Percentiles rank a stretch among this genome's conserved stretches.
Conservation (phyloP, 495 filamentous ascomycete genomes). For the Talaromyces borbonicus region DNA sequence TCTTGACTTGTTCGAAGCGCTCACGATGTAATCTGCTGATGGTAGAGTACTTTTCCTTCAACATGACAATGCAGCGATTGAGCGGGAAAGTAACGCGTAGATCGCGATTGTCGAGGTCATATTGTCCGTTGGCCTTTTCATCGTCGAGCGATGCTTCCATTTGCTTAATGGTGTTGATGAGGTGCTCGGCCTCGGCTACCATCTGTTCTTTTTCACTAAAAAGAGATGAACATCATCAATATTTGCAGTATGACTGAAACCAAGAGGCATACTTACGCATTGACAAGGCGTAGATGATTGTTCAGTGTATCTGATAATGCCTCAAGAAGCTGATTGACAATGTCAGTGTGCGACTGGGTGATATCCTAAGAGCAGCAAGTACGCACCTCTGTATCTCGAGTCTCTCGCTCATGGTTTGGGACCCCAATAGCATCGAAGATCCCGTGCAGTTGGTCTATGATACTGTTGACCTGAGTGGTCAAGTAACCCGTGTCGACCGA, state of each 20-base stretch:
- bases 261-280: slow-evolving; percentile 38
- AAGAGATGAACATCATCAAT: background rate
- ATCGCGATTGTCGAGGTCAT: slow-evolving; percentile 51
- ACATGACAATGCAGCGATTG: slow-evolving; percentile 57
- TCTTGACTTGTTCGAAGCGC: slow-evolving; percentile 88
- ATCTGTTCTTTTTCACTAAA: slow-evolving; percentile 79
- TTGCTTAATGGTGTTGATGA: slow-evolving; percentile 76
- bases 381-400: slow-evolving; percentile 73
- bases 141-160: slow-evolving; percentile 89
- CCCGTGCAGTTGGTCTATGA: slow-evolving; percentile 80
- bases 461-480: slow-evolving; percentile 86
- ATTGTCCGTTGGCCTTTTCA: slow-evolving; percentile 49
- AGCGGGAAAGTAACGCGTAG: slow-evolving; percentile 73
- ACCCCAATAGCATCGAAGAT: slow-evolving; percentile 97
- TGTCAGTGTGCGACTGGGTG: background rate
- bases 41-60: slow-evolving; percentile 78
- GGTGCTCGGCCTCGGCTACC: slow-evolving; percentile 73
- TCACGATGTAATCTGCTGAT: slow-evolving; percentile 76
- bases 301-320: slow-evolving; percentile 81
- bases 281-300: slow-evolving; percentile 70
- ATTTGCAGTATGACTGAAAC: background rate
- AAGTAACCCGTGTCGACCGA: slow-evolving; percentile 83
- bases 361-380: background rate
- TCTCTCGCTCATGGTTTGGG: slow-evolving; percentile 77
- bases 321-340: slow-evolving; percentile 58